These are phyloP conservation scores for Ceratobasidium sp. DNA, from an alignment of 1,284 basidiomycete species.

Conservation along the genomic window DNA sequence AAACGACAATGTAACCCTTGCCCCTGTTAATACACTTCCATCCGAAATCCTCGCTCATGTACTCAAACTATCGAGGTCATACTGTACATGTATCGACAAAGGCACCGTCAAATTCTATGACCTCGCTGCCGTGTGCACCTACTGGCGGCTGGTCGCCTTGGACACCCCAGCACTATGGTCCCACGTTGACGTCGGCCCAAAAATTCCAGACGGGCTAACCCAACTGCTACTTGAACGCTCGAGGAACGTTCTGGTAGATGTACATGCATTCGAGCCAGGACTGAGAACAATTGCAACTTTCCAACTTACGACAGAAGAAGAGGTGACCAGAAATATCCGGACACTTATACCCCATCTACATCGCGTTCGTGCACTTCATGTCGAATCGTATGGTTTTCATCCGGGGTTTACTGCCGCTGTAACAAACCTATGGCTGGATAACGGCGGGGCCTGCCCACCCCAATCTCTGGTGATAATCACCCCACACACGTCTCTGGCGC, in stretches of 20 bases:
- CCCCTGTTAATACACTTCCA: background rate
- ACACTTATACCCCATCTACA: background rate
- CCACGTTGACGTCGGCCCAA: background rate
- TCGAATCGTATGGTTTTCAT: background rate
- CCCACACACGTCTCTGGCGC: too few relatives aligned
- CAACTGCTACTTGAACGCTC: background rate
- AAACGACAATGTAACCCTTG: background rate
- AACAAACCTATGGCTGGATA: background rate
- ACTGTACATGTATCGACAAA: background rate
- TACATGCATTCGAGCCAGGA: background rate
- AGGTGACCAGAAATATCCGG: background rate
- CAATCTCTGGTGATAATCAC: background rate
- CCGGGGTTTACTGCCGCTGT: background rate
- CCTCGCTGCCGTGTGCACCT: background rate
- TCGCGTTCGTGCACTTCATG: background rate
- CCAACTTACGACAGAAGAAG: background rate
- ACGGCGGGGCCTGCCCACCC: background rate
- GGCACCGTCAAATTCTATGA: background rate
- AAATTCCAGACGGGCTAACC: background rate
- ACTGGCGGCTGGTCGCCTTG: constrained; percentile 15
- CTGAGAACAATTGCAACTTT: too few relatives aligned
- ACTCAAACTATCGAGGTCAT: background rate
- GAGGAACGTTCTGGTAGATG: background rate
- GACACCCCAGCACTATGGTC: background rate
- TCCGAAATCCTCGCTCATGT: background rate